Evolutionary conservation across 2,329 filamentous ascomycete species (phyloP), one percentile per base, ranked within the genome.

Genomic region (Pyrenophora seminiperda): DNA sequence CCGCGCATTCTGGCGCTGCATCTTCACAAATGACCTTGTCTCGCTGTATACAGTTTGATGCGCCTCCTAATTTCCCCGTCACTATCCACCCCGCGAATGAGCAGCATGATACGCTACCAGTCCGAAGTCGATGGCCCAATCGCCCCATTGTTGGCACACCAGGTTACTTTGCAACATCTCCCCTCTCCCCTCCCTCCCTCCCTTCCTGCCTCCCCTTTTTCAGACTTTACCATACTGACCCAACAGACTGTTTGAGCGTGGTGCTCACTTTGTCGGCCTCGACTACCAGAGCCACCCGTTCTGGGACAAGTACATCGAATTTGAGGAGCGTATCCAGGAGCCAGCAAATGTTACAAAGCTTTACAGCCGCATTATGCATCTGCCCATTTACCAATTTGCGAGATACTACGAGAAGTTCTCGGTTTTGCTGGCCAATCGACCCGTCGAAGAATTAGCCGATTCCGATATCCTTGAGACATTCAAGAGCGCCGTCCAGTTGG

Each of bases 251-350:
- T 97, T 97, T 70, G 93, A 99, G 72, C 89, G 94, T 60, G 94
- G 89, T 56, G 89, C 91, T 20, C 82, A 83, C 22, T 87, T 84
- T 64, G 91, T 96, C 32, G 94, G 94, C 13, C 82, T 97, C 14
- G 94, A 99, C 75, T 99, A 96, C 70, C 81, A 96, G 22, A 88
- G 92, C 2, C 91, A 97, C 70, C 91, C 91, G 1, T 97, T 99
- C 77, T 99, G 94, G 94, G 94, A 99, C 74, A 97, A 96, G 76
- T 99, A 96, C 68, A 85, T 99, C 58, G 94, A 97, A 71, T 97
- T 95, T 66, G 94, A 97, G 72, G 92, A 97, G 71, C 88, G 92
- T 1, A 81, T 93, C 54, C 62, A 67, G 37, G 64, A 68, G 27
- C 56, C 60, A 6, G 52, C 60, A 57, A 90, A 86, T 65, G 90